A percentile compares a stretch with the other conserved stretches of the same genome.
These are phyloP conservation scores for Euryodendron excelsum DNA, from an alignment of 148 eudicot genomes.

Conservation along the genomic window DNA sequence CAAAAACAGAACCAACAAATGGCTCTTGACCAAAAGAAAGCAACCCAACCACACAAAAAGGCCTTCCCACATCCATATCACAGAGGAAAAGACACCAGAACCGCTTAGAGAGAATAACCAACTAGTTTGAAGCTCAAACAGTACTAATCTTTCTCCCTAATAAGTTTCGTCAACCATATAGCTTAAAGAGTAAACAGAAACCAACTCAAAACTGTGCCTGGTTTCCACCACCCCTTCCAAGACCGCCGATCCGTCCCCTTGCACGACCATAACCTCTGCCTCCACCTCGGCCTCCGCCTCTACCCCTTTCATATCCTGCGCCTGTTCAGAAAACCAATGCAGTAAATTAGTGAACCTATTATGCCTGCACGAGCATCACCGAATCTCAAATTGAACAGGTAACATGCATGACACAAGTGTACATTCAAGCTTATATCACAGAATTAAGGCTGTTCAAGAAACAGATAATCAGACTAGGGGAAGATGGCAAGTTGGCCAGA, in stretches of 20 bases:
- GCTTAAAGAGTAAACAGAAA: not conserved
- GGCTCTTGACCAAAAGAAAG: not conserved
- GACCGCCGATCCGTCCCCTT: not conserved
- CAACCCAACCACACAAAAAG: not conserved
- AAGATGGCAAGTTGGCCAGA: not conserved
- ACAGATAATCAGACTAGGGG: too few relatives aligned
- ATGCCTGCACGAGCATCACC: not conserved
- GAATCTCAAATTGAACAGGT: not conserved
- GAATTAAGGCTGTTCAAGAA: too few relatives aligned
- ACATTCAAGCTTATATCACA: not conserved
- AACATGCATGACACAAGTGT: not conserved
- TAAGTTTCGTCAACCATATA: not conserved
- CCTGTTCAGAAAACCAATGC: not conserved
- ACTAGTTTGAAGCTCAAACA: not conserved
- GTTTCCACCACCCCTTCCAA: constrained; percentile 9
- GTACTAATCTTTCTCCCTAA: not conserved
- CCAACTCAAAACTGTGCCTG: not conserved
- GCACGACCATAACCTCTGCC: constrained; percentile 10
- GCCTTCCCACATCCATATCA: not conserved
- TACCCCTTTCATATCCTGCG: constrained; percentile 4
- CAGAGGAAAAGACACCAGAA: not conserved
- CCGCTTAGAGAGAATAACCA: not conserved
- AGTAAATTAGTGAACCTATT: not conserved
- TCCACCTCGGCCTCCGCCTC: not conserved
- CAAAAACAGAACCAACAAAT: constrained; percentile 4